Evolutionary conservation across 306 rosid species (phyloP).

Genomic region (Vigna trinervia): DNA sequence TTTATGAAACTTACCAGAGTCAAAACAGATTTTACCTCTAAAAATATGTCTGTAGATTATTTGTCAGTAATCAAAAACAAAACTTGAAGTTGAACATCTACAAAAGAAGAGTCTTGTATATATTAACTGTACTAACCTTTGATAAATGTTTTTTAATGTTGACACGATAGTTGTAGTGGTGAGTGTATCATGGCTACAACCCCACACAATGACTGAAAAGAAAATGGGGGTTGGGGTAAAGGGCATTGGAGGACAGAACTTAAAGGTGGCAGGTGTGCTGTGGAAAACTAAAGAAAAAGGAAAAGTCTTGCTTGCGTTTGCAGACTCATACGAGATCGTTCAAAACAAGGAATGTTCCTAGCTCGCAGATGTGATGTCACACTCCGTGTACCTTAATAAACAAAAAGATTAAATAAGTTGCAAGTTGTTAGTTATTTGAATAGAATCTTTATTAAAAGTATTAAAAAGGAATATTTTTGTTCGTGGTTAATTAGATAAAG

Average conservation of each 20-base stretch:
- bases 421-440: too few relatives aligned
- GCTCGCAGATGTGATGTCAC: conserved; percentile 63
- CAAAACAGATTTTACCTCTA: too few relatives aligned
- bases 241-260: conserved; percentile 33
- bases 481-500: too few relatives aligned
- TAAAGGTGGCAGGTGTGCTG: conserved; percentile 47
- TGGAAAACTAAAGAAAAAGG: conserved; percentile 56
- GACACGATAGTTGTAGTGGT: not conserved
- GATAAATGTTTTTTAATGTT: not conserved
- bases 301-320: conserved; percentile 77
- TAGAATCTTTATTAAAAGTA: too few relatives aligned
- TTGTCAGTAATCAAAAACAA: too few relatives aligned
- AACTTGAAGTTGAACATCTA: too few relatives aligned
- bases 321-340: conserved; percentile 53
- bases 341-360: conserved; percentile 62
- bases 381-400: conserved; percentile 52
- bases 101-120: not conserved
- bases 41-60: too few relatives aligned
- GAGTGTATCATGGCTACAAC: conserved; percentile 36
- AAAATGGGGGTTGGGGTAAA: conserved; percentile 28
- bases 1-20: not conserved
- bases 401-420: not conserved
- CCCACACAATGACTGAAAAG: conserved; percentile 25
- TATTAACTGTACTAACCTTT: not conserved
- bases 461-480: too few relatives aligned